Percentiles rank a stretch among this genome's conserved stretches.
Conservation (phyloP, 2,329 filamentous ascomycete species). For the Pseudophaeomoniella oleicola region DNA sequence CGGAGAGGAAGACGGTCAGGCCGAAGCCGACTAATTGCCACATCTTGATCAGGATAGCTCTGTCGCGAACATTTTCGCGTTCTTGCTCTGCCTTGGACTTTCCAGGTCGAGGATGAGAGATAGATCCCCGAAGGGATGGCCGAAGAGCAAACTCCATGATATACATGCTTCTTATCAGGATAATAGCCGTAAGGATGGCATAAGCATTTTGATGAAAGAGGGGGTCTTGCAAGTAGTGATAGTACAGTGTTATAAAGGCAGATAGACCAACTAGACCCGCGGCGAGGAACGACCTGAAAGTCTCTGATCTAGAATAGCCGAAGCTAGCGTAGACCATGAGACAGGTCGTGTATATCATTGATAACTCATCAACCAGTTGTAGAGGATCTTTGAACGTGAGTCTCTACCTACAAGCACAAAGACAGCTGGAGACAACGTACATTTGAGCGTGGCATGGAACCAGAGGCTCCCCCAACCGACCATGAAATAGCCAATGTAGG, state of each 20-base stretch:
- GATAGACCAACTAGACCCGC: slow-evolving; percentile 40
- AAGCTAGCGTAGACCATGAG: slow-evolving; percentile 63
- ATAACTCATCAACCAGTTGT: slow-evolving; percentile 57
- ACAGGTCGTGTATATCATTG: slow-evolving; percentile 59
- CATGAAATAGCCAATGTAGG: slow-evolving; percentile 46
- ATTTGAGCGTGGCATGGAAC: slow-evolving; percentile 51
- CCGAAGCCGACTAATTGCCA: slow-evolving; percentile 61
- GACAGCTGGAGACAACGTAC: slow-evolving; percentile 20
- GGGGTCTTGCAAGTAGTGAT: slow-evolving; percentile 70
- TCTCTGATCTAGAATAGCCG: slow-evolving; percentile 46
- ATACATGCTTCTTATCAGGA: slow-evolving; percentile 60
- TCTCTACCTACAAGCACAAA: slow-evolving; percentile 5
- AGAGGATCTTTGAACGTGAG: slow-evolving; percentile 40
- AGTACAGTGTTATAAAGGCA: slow-evolving; percentile 63
- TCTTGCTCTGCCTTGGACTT: slow-evolving; percentile 22
- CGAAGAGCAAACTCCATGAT: slow-evolving; percentile 58
- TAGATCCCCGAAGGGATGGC: slow-evolving; percentile 35
- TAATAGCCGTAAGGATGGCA: slow-evolving; percentile 52
- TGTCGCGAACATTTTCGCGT: slow-evolving; percentile 40
- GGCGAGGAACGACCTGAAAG: slow-evolving; percentile 40
- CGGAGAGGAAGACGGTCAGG: slow-evolving; percentile 55
- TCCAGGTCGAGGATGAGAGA: not conserved
- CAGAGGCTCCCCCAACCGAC: slow-evolving; percentile 48
- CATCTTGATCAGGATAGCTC: slow-evolving; percentile 50
- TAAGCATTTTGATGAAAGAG: slow-evolving; percentile 73